Percentiles rank a stretch among this genome's conserved stretches.
Conservation (phyloP, 2,329 filamentous ascomycete genomes). For the Hypoxylon sp. region DNA sequence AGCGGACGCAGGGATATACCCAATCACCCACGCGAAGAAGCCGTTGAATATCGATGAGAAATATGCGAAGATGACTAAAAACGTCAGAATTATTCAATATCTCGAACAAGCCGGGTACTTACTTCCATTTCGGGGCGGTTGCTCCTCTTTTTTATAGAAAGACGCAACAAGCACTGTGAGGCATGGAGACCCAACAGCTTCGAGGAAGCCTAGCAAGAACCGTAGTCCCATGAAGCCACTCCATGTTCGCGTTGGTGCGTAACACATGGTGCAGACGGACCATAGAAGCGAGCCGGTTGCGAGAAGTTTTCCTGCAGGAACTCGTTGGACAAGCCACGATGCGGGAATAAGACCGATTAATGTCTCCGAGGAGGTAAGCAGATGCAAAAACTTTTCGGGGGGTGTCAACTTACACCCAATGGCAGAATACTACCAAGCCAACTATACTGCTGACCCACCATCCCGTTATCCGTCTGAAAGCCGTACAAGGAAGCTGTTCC, state of each 20-base stretch:
- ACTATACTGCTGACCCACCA: constrained; percentile 53
- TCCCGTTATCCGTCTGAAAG: constrained; percentile 54
- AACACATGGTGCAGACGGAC: constrained; percentile 52
- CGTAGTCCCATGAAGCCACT: constrained; percentile 54
- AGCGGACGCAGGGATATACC: constrained; percentile 47
- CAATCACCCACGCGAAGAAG: constrained; percentile 51
- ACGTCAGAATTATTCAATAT: constrained; percentile 5
- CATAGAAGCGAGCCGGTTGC: constrained; percentile 50
- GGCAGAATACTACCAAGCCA: constrained; percentile 55
- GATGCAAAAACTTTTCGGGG: neutral
- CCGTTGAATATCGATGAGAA: constrained; percentile 52
- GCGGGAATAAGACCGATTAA: constrained; percentile 49
- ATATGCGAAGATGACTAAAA: constrained; percentile 55
- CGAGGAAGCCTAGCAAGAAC: constrained; percentile 56
- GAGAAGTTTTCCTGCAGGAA: constrained; percentile 51
- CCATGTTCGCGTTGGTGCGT: constrained; percentile 50
- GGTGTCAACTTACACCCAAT: constrained; percentile 46
- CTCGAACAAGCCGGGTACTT: constrained; percentile 10
- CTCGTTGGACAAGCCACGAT: constrained; percentile 50
- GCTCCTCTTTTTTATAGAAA: constrained; percentile 56
- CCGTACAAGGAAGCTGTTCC: constrained; percentile 56
- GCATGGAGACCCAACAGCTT: constrained; percentile 55
- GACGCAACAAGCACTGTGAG: constrained; percentile 56
- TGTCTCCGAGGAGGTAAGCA: constrained; percentile 21
- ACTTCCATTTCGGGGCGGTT: constrained; percentile 49